Conservation (phyloP, 2,329 filamentous ascomycete species). For the Trichoderma polysporum region DNA sequence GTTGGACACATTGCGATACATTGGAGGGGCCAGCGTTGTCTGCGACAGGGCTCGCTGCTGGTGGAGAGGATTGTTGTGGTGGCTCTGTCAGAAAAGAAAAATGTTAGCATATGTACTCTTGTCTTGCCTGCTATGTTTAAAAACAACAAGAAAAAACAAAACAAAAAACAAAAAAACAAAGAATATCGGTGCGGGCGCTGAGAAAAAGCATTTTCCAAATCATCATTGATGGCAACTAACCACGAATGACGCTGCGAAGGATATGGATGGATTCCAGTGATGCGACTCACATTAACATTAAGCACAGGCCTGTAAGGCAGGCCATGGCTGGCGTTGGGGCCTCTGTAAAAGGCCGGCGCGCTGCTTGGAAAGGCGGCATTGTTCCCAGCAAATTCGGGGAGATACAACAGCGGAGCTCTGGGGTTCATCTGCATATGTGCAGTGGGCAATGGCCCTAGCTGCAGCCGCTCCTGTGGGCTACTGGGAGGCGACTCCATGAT, state of each 20-base stretch:
- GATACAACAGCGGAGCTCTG: not conserved
- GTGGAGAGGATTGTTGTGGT: not conserved
- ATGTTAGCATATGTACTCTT: not conserved
- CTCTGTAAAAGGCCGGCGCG: not conserved
- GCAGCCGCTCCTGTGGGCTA: not conserved
- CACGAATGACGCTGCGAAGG: too few relatives aligned
- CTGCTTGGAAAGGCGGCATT: not conserved
- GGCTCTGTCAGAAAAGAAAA: not conserved
- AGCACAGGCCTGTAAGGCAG: not conserved
- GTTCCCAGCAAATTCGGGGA: not conserved
- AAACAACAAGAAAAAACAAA: not conserved
- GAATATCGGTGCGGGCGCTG: not conserved
- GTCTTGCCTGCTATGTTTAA: not conserved
- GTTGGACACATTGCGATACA: constrained; percentile 47
- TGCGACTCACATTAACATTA: not conserved
- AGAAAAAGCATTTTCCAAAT: not conserved
- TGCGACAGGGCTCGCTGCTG: constrained; percentile 26
- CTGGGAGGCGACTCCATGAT: not conserved
- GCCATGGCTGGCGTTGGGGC: not conserved
- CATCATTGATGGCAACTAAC: not conserved
- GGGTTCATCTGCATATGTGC: not conserved
- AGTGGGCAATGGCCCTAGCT: not conserved
- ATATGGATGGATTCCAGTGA: too few relatives aligned
- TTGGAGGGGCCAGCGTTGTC: constrained; percentile 36
- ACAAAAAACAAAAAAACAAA: not conserved